Percentiles rank a stretch among this genome's conserved stretches.
These are phyloP conservation scores for Chlorella sp. DNA, from an alignment of 139 green algal species.

Conservation along the genomic window DNA sequence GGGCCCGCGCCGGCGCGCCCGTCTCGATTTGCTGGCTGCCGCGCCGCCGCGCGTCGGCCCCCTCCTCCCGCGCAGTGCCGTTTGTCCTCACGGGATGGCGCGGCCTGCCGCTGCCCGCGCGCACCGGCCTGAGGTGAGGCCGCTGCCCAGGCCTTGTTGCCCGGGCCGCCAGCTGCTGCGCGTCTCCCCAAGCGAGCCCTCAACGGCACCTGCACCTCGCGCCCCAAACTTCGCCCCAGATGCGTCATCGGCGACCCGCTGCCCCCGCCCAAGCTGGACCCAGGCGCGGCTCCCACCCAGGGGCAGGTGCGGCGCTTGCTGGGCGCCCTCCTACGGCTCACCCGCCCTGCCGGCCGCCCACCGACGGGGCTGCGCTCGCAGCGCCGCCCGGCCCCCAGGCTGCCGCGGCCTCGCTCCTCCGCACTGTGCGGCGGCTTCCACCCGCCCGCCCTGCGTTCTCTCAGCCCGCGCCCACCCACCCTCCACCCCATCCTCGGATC, in stretches of 20 bases:
- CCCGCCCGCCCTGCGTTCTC: too few species aligned
- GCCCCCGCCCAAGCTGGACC: slow-evolving; percentile 25
- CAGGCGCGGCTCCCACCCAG: slow-evolving; percentile 12
- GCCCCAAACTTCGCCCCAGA: neutral
- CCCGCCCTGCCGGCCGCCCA: too few species aligned
- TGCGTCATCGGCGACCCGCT: slow-evolving; percentile 79
- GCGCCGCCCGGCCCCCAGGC: too few species aligned
- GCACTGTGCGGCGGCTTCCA: too few species aligned
- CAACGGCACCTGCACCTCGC: neutral
- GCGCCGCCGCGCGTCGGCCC: too few species aligned
- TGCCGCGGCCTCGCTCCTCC: too few species aligned
- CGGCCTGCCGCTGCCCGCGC: slow-evolving; percentile 65
- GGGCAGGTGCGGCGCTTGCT: too few species aligned
- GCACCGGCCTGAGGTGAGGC: slow-evolving; percentile 34
- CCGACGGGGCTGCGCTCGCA: too few species aligned
- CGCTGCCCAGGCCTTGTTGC: neutral
- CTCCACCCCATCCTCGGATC: too few species aligned
- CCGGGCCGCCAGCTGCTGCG: neutral
- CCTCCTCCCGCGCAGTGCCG: slow-evolving; percentile 43
- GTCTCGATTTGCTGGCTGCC: neutral
- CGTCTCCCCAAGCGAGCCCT: neutral
- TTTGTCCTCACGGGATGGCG: slow-evolving; percentile 72
- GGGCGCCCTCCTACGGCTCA: too few species aligned
- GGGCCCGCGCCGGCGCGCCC: neutral
- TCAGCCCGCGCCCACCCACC: too few species aligned